Percentiles rank a stretch among this genome's conserved stretches.
These are phyloP conservation scores for Acanthamoeba royreba DNA, from an alignment of 208 protist species.

Conservation along the genomic window DNA sequence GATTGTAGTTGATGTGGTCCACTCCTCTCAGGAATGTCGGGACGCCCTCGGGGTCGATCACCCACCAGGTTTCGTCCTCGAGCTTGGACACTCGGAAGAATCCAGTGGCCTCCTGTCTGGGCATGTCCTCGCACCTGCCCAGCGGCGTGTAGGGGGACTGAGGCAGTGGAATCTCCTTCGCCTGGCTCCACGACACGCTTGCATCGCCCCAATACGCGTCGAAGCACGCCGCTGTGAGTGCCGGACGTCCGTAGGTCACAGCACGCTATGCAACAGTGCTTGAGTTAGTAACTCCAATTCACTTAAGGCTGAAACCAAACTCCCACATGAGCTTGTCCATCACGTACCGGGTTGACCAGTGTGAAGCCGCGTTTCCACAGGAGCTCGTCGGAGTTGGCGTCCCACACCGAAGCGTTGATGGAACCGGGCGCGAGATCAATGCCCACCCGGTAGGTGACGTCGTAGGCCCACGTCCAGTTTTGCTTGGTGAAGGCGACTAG, in stretches of 20 bases:
- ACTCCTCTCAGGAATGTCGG: background rate
- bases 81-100: background rate
- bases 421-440: background rate
- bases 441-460: background rate
- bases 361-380: background rate
- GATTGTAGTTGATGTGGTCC: conserved; percentile 6
- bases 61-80: conserved; percentile 1
- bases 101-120: background rate
- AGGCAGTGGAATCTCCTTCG: background rate
- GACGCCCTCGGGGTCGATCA: background rate
- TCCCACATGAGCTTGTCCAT: background rate
- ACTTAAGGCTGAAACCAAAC: background rate
- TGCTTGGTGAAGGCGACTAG: background rate
- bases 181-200: background rate
- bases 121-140: background rate
- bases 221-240: background rate
- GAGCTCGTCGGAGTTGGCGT: background rate
- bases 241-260: background rate
- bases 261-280: background rate
- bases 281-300: too few species aligned
- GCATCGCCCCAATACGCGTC: background rate
- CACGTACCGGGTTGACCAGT: background rate
- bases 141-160: background rate
- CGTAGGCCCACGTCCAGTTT: background rate
- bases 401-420: background rate